Evolutionary conservation across 345 rosid genomes (phyloP).

Genomic region (Citrus australasica): DNA sequence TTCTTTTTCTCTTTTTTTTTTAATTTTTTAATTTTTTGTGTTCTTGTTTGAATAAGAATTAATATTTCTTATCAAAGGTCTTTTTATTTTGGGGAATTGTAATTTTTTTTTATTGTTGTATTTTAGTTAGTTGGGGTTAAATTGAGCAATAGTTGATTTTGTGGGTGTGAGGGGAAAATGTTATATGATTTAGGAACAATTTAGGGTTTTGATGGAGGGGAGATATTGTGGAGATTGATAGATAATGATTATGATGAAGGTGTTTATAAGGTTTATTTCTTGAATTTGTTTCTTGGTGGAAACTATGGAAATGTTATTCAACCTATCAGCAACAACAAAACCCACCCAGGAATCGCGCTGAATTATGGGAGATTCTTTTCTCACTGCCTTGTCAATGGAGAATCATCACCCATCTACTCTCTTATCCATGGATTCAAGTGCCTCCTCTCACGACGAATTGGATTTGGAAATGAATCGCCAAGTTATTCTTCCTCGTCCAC

Average conservation of each 20-base stretch:
- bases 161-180: constrained; percentile 28
- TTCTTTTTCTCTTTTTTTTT: background rate
- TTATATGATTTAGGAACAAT: constrained; percentile 28
- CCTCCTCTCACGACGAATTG: constrained; percentile 83
- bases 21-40: background rate
- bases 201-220: constrained; percentile 56
- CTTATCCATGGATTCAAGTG: constrained; percentile 91
- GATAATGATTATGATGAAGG: constrained; percentile 37
- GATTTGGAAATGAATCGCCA: constrained; percentile 91
- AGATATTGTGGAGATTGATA: constrained; percentile 55
- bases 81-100: background rate
- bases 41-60: background rate
- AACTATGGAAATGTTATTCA: constrained; percentile 29
- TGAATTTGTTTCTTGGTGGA: constrained; percentile 36
- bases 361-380: constrained; percentile 59
- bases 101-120: background rate
- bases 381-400: constrained; percentile 70
- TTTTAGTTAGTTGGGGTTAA: constrained; percentile 26
- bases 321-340: constrained; percentile 33
- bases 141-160: constrained; percentile 18
- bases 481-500: constrained; percentile 71
- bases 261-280: constrained; percentile 38
- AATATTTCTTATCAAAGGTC: background rate
- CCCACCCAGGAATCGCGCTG: constrained; percentile 24
- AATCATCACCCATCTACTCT: constrained; percentile 93